A percentile compares a stretch with the other conserved stretches of the same genome.
These are phyloP conservation scores for Phytophthora sojae DNA, from an alignment of 352 stramenopile species.

Conservation along the genomic window DNA sequence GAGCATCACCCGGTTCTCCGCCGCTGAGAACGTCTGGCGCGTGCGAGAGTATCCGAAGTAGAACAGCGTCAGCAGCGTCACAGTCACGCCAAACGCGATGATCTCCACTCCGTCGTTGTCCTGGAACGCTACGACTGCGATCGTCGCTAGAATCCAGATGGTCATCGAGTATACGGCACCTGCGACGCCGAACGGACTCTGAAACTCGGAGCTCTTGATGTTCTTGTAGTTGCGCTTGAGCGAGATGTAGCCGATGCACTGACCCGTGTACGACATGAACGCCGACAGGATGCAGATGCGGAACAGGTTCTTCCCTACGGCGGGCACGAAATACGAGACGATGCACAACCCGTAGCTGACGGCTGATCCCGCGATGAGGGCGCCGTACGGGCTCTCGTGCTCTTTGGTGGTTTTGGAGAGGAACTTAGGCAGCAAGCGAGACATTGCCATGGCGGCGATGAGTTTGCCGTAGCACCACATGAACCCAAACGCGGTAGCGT, in stretches of 20 bases:
- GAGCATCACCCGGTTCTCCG: conserved; percentile 52
- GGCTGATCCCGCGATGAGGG: conserved; percentile 17
- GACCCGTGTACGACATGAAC: conserved; percentile 33
- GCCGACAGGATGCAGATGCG: conserved; percentile 30
- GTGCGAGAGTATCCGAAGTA: conserved; percentile 41
- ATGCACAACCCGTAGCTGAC: conserved; percentile 42
- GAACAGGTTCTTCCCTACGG: conserved; percentile 20
- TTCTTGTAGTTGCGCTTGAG: conserved; percentile 42
- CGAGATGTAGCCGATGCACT: not conserved
- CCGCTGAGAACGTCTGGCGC: conserved; percentile 41
- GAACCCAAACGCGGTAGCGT: conserved; percentile 38
- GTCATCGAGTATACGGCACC: conserved; percentile 31
- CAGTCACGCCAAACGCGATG: conserved; percentile 4
- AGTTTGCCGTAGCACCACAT: conserved; percentile 57
- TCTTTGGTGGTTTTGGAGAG: conserved; percentile 18
- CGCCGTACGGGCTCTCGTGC: conserved; percentile 17
- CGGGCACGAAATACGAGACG: conserved; percentile 28
- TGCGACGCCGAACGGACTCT: conserved; percentile 36
- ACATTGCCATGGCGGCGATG: conserved; percentile 43
- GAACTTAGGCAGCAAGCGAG: conserved; percentile 29
- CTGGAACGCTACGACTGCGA: conserved; percentile 29
- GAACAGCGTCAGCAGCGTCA: conserved; percentile 21
- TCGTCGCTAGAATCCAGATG: conserved; percentile 30
- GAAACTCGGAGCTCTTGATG: conserved; percentile 42
- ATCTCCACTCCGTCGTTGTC: conserved; percentile 25